Evolutionary conservation across 2,329 filamentous ascomycete species (phyloP).

Genomic region (Coniella vitis): DNA sequence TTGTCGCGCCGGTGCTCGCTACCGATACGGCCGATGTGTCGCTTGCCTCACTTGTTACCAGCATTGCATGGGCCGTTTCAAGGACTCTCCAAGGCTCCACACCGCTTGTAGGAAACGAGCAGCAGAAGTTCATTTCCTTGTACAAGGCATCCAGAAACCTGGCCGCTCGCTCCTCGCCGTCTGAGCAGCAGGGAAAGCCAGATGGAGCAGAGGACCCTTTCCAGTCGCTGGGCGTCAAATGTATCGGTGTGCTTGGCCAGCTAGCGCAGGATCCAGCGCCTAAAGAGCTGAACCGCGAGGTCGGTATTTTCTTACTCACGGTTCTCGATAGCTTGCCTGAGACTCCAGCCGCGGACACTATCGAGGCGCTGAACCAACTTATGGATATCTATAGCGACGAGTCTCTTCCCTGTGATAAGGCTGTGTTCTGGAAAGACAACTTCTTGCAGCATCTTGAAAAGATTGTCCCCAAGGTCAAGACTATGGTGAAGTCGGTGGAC

Average conservation of each 20-base stretch:
- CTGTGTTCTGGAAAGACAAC: slow-evolving; percentile 57
- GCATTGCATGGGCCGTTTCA: slow-evolving; percentile 59
- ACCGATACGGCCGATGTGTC: slow-evolving; percentile 55
- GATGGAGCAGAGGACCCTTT: slow-evolving; percentile 45
- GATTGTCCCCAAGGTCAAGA: slow-evolving; percentile 44
- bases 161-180: too few species aligned
- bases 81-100: slow-evolving; percentile 45
- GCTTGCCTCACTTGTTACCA: slow-evolving; percentile 56
- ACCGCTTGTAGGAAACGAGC: slow-evolving; percentile 45
- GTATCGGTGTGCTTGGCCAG: slow-evolving; percentile 58
- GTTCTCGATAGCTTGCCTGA: slow-evolving; percentile 45
- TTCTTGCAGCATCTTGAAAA: slow-evolving; percentile 54
- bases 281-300: slow-evolving; percentile 49
- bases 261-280: slow-evolving; percentile 51
- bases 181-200: slow-evolving; percentile 10
- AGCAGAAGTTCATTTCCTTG: slow-evolving; percentile 57
- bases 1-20: slow-evolving; percentile 50
- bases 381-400: slow-evolving; percentile 64
- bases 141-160: slow-evolving; percentile 51
- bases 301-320: slow-evolving; percentile 56
- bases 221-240: slow-evolving; percentile 58
- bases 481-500: slow-evolving; percentile 53
- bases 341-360: slow-evolving; percentile 48
- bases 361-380: slow-evolving; percentile 60
- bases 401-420: slow-evolving; percentile 47